A percentile compares a stretch with the other conserved stretches of the same genome.
These are phyloP conservation scores for Schizonepeta tenuifolia DNA, from an alignment of 257 asterid species.

Conservation along the genomic window DNA sequence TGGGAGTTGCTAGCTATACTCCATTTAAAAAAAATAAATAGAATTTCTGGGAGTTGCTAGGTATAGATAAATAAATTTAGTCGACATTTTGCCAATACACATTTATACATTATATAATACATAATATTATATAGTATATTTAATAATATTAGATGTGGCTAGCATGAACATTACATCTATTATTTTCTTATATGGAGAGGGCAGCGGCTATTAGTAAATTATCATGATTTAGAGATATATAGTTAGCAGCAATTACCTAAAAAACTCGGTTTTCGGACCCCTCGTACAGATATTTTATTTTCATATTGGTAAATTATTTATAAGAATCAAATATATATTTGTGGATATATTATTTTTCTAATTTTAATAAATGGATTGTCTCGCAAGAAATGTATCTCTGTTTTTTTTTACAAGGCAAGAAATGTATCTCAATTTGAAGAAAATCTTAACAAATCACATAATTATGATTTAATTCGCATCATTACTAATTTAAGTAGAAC, in stretches of 20 bases:
- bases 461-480: neutral
- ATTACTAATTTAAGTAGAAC: neutral
- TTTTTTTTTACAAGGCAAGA: no score
- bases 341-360: neutral
- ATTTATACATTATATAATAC: no score
- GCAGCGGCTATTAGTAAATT: no score
- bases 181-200: no score
- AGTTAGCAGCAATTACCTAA: neutral
- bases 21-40: no score
- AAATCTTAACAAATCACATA: neutral
- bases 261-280: neutral
- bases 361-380: neutral
- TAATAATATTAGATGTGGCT: neutral
- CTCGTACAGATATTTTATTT: neutral
- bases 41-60: no score
- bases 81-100: no score
- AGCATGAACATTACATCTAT: neutral
- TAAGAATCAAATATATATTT: neutral
- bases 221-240: neutral
- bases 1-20: no score
- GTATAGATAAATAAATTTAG: no score
- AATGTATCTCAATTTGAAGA: neutral
- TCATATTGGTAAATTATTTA: neutral
- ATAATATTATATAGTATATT: no score
- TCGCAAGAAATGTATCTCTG: neutral